Percentiles rank a stretch among this genome's conserved stretches.
These are phyloP conservation scores for Fusarium bactridioides DNA, from an alignment of 2,329 filamentous ascomycete genomes.

Conservation along the genomic window DNA sequence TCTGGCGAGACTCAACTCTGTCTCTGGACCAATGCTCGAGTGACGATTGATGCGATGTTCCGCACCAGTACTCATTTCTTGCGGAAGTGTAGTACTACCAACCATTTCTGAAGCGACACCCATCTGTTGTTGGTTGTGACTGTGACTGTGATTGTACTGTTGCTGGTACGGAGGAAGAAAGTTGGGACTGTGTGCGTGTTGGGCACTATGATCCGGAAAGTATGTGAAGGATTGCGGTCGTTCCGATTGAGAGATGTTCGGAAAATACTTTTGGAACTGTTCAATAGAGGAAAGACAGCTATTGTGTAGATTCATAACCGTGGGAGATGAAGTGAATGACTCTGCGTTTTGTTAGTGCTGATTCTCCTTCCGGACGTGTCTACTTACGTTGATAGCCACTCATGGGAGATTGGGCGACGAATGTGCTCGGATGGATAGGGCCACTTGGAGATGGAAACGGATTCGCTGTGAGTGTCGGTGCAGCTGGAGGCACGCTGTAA, in stretches of 20 bases:
- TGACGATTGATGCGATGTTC: slow-evolving; percentile 12
- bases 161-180: slow-evolving; percentile 26
- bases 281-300: slow-evolving; percentile 28
- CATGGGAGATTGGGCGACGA: slow-evolving; percentile 29
- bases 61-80: slow-evolving; percentile 33
- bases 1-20: slow-evolving; percentile 4
- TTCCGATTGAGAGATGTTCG: slow-evolving; percentile 23
- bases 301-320: slow-evolving; percentile 11
- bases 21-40: slow-evolving; percentile 1
- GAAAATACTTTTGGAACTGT: slow-evolving; percentile 30
- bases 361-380: background rate
- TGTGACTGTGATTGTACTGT: background rate
- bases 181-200: slow-evolving; percentile 2
- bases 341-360: slow-evolving; percentile 21
- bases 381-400: slow-evolving; percentile 37
- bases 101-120: slow-evolving; percentile 36
- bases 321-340: slow-evolving; percentile 26
- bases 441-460: slow-evolving; percentile 14
- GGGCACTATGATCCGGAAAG: slow-evolving; percentile 26
- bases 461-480: slow-evolving; percentile 8
- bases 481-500: slow-evolving; percentile 2
- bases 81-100: slow-evolving; percentile 16
- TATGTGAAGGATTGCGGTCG: slow-evolving; percentile 23
- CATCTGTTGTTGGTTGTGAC: slow-evolving; percentile 13
- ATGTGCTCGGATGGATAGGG: background rate